Conservation (phyloP, 1,284 basidiomycete genomes). For the Ceratorhiza oryzae-sativae region DNA sequence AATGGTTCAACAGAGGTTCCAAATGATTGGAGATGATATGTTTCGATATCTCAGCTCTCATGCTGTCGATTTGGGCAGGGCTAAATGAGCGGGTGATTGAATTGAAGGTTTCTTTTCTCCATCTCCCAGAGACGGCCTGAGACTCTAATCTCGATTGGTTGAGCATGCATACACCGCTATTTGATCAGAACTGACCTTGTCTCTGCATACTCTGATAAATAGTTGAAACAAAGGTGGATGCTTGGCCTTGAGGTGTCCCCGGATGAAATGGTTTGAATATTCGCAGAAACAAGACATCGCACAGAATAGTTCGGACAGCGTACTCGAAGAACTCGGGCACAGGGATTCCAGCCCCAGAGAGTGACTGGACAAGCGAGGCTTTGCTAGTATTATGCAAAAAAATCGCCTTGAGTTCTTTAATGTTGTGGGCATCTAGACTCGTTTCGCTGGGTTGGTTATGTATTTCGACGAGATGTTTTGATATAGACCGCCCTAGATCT, state of each 20-base stretch:
- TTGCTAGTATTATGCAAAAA: constrained; percentile 1
- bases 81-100: neutral
- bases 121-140: neutral
- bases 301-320: constrained; percentile 6
- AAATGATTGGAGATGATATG: neutral
- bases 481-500: neutral
- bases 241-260: neutral
- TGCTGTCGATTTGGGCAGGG: neutral
- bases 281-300: neutral
- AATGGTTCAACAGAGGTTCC: neutral
- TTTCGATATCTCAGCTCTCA: neutral
- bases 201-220: neutral
- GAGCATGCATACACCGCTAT: too few species aligned
- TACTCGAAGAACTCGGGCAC: constrained; percentile 23
- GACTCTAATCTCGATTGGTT: neutral
- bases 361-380: constrained; percentile 8
- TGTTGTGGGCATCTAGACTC: neutral
- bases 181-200: neutral
- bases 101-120: neutral
- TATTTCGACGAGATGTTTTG: neutral
- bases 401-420: neutral
- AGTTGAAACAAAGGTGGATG: neutral
- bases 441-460: neutral
- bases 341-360: neutral
- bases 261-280: constrained; percentile 31